phyloP scores from a whole-genome alignment of 352 stramenopile genomes.

The Halophytophthora polymorphica region DNA sequence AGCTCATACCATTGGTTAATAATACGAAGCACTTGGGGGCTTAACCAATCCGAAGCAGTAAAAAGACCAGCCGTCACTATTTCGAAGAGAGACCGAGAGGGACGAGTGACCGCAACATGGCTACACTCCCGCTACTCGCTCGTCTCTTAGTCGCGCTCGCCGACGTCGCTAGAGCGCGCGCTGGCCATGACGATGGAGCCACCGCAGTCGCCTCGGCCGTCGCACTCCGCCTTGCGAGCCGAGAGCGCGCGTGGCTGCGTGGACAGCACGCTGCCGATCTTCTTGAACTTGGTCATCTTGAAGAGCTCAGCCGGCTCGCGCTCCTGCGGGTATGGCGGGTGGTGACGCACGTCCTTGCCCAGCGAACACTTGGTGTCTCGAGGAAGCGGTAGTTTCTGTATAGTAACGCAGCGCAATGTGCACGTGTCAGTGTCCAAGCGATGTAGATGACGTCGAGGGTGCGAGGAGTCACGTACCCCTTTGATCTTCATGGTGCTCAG shows the following conservation, averaged over 20 bases:
- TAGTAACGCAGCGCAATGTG: not conserved
- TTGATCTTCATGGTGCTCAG: conserved; percentile 80
- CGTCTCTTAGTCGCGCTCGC: conserved; percentile 1
- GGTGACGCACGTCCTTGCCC: conserved; percentile 57
- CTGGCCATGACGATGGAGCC: too few relatives aligned
- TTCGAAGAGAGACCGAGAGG: conserved; percentile 2
- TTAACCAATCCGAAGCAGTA: conserved; percentile 1
- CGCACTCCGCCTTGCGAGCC: not conserved
- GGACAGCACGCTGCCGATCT: conserved; percentile 57
- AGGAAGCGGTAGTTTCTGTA: conserved; percentile 67
- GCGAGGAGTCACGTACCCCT: conserved; percentile 37
- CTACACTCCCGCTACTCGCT: conserved; percentile 1
- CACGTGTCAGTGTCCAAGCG: not conserved
- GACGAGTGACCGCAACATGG: conserved; percentile 5
- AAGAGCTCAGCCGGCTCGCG: conserved; percentile 48
- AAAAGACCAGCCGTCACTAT: not conserved
- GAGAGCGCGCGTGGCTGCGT: conserved; percentile 48
- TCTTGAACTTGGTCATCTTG: conserved; percentile 89
- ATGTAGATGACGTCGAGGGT: not conserved
- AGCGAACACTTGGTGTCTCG: conserved; percentile 71
- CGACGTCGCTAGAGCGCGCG: not conserved
- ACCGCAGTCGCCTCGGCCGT: too few relatives aligned
- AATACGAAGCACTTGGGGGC: conserved; percentile 4
- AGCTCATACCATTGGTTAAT: conserved; percentile 10
- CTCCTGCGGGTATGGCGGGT: conserved; percentile 29